Base-by-base conservation (phyloP, 352 stramenopile genomes). In the Pythium pyrilobum region DNA sequence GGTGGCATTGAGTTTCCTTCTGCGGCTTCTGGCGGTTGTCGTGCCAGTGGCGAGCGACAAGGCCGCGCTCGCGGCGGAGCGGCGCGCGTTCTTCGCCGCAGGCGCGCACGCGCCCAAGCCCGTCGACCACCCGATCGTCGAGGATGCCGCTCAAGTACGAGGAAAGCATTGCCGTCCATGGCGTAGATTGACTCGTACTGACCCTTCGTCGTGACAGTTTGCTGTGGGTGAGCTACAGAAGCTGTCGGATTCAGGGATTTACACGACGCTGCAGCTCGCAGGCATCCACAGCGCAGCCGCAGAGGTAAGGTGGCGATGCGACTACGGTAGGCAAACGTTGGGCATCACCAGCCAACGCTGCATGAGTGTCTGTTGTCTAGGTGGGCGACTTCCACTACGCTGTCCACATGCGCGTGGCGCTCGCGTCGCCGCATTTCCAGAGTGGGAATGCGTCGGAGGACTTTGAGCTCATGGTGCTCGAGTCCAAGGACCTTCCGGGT, bases 311-410 rank as follows among this genome's bases (percentile, higher is more conserved):
- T 28, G 15, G 48, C 21, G 45, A 5, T 34, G 38, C 31, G 21
- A 10, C 8, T 18, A 32, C 25, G 11, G 13, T 45, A 12, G n/a
- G n/a, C n/a, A 54, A 46, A 51, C 16, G 7, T 45, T 20, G 42
- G 25, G 25, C 10, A 28, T 34, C 20, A 15, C 0, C n/a, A n/a
- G n/a, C n/a, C n/a, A n/a, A n/a, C n/a, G n/a, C 12, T 38, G 6
- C 10, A 3, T 34, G 23, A 5, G 46, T 42, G 15, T 41, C 10
- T 53, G 23, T 1, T 36, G 33, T 52, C 6, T 34, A 89, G 74
- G 33, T 81, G 4, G 85, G 80, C 3, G 77, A 88, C 36, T 96
- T 89, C 49, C 85, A 96, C 60, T 78, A 85, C 55, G 77, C 85
- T 28, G 87, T 85, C 13, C 83, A 89, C 33, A 51, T 96, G 25